Percentiles rank a stretch among this genome's conserved stretches.
These are phyloP conservation scores for Nicotiana attenuata DNA, from an alignment of 257 asterid species.

Conservation along the genomic window DNA sequence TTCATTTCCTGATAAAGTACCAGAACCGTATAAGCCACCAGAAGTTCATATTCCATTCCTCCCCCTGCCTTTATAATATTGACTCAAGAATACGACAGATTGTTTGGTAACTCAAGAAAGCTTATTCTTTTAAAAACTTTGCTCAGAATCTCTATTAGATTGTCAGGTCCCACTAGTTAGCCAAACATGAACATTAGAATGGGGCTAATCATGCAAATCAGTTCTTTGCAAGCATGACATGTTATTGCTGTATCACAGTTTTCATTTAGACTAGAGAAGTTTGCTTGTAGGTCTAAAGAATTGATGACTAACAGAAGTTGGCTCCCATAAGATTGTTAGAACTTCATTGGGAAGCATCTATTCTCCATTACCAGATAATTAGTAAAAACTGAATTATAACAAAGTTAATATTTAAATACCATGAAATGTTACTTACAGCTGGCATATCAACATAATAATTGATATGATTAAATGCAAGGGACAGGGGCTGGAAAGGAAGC, in stretches of 20 bases:
- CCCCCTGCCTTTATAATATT: neutral
- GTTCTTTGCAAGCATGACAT: neutral
- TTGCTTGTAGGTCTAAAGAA: neutral
- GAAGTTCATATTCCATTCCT: neutral
- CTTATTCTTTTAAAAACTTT: neutral
- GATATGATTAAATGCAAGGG: conserved; percentile 77
- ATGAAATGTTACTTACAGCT: conserved; percentile 49
- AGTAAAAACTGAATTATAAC: neutral
- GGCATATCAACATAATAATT: conserved; percentile 95
- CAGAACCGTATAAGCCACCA: neutral
- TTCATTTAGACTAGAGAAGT: neutral
- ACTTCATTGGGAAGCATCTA: neutral
- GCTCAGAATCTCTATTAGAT: neutral
- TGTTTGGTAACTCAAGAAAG: neutral
- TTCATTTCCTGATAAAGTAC: conserved; percentile 62
- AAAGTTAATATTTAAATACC: neutral
- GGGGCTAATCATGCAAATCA: neutral
- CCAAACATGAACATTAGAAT: neutral
- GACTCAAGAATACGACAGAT: neutral
- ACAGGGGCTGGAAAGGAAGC: conserved; percentile 86
- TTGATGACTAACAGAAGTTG: neutral
- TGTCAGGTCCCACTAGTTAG: neutral
- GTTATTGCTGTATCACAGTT: neutral
- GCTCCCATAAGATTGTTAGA: neutral
- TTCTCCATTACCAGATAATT: neutral